phyloP scores from a whole-genome alignment of 129 eudicot genomes.

The Tagetes patula region DNA sequence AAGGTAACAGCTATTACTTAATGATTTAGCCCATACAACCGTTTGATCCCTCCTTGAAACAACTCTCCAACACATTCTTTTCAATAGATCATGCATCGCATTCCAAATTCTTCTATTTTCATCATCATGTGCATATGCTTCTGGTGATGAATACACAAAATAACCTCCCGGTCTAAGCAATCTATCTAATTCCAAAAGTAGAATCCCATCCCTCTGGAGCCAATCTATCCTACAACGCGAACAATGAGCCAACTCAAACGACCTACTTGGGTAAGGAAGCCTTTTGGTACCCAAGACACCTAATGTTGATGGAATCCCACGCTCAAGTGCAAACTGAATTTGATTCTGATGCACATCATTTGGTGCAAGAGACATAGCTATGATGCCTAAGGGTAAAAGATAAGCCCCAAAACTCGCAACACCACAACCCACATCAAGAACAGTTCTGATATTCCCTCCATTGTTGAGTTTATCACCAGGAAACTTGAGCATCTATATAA shows the following conservation, averaged over 20 bases:
- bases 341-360: conserved; percentile 89
- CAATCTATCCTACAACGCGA: conserved; percentile 90
- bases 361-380: conserved; percentile 87
- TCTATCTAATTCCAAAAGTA: conserved; percentile 77
- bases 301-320: conserved; percentile 76
- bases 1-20: conserved; percentile 70
- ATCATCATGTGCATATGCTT: conserved; percentile 86
- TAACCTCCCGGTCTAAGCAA: conserved; percentile 91
- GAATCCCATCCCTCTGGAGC: conserved; percentile 89
- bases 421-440: conserved; percentile 84
- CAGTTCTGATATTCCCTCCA: conserved; percentile 75
- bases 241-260: conserved; percentile 87
- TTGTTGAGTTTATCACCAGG: conserved; percentile 72
- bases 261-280: conserved; percentile 83
- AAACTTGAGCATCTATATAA: conserved; percentile 89
- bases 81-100: conserved; percentile 72
- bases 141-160: conserved; percentile 88
- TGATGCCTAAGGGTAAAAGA: conserved; percentile 65
- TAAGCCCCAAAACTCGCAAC: conserved; percentile 94
- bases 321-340: conserved; percentile 85
- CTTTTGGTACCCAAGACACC: conserved; percentile 89
- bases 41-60: conserved; percentile 80
- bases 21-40: conserved; percentile 85
- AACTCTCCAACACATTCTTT: conserved; percentile 95
- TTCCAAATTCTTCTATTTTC: conserved; percentile 81